Evolutionary conservation across 768 basidiomycete genomes (phyloP).

Genomic region (Mycena venus): DNA sequence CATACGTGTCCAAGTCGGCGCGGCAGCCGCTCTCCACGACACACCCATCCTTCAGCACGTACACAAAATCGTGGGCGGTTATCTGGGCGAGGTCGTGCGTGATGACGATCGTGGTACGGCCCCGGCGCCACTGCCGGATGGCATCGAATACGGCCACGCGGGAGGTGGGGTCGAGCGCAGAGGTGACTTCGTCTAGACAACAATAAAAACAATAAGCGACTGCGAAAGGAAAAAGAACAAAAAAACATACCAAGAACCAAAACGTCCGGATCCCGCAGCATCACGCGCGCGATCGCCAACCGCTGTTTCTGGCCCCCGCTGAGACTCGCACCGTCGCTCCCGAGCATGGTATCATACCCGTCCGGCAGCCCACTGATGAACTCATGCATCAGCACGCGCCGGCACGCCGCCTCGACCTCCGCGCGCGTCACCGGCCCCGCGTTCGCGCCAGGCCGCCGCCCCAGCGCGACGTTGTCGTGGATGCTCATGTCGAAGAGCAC

Average conservation of each 20-base stretch:
- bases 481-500: conserved; percentile 86
- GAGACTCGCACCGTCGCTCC: conserved; percentile 79
- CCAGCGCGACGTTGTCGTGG: conserved; percentile 90
- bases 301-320: conserved; percentile 96
- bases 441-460: too few species aligned
- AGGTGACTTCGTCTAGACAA: conserved; percentile 80
- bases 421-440: conserved; percentile 70
- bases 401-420: conserved; percentile 87
- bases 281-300: conserved; percentile 89
- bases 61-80: conserved; percentile 83
- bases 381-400: conserved; percentile 88
- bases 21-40: conserved; percentile 93
- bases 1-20: conserved; percentile 71
- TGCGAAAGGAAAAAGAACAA: conserved; percentile 50
- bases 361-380: conserved; percentile 88
- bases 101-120: conserved; percentile 92
- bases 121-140: conserved; percentile 73
- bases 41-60: conserved; percentile 85
- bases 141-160: conserved; percentile 88
- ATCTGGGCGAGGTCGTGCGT: conserved; percentile 96
- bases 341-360: conserved; percentile 89
- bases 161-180: conserved; percentile 88
- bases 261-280: conserved; percentile 87
- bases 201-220: conserved; percentile 50
- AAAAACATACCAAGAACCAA: conserved; percentile 85